phyloP scores from a whole-genome alignment of 2,329 filamentous ascomycete species.

The Dactylellina haptotyla region DNA sequence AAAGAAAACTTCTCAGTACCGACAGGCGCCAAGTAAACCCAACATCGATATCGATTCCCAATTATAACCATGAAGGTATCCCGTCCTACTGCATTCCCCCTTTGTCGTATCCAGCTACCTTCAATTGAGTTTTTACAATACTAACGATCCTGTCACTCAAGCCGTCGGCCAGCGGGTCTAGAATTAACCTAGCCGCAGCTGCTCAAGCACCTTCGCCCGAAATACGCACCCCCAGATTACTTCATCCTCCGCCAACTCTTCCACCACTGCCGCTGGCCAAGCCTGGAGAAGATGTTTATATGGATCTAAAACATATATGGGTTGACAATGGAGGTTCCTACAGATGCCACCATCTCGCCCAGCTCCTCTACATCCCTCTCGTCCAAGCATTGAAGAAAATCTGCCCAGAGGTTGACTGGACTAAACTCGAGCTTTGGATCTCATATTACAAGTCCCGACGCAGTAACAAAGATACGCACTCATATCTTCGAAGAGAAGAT shows the following conservation, averaged over 20 bases:
- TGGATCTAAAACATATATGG: constrained; percentile 24
- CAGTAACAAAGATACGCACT: constrained; percentile 26
- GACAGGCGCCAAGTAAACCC: no score
- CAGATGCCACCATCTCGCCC: constrained; percentile 9
- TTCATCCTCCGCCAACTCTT: constrained; percentile 2
- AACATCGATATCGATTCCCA: neutral
- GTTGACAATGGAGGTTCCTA: constrained; percentile 2
- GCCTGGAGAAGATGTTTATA: constrained; percentile 24
- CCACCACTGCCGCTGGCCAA: constrained; percentile 16
- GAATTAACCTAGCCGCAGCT: neutral
- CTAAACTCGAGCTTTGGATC: constrained; percentile 37
- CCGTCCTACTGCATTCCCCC: neutral
- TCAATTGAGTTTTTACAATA: neutral
- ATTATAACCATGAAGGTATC: constrained; percentile 11
- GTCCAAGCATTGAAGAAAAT: constrained; percentile 19
- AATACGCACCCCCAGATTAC: constrained; percentile 10
- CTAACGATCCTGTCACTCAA: neutral
- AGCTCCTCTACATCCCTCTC: constrained; percentile 37
- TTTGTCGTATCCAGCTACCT: neutral
- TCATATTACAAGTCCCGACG: constrained; percentile 35
- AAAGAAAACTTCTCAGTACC: no score
- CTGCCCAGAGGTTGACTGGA: constrained; percentile 47
- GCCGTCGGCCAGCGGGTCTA: constrained; percentile 1
- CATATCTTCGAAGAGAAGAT: constrained; percentile 42
- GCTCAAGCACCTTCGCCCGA: constrained; percentile 6